Conservation (phyloP, 306 rosid genomes). For the Vigna mungo region DNA sequence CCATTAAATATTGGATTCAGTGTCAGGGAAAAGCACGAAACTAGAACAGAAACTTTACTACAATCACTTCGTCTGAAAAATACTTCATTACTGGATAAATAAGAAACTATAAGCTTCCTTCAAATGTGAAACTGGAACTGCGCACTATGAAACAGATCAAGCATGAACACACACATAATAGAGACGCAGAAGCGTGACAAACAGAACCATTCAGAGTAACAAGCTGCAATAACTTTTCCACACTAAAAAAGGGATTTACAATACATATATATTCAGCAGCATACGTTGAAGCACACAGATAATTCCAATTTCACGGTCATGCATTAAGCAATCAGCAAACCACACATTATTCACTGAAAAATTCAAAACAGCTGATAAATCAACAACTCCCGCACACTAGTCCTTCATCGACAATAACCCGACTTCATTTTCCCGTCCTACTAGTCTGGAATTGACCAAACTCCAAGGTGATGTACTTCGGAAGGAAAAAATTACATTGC, state of each 20-base stretch:
- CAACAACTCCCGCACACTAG: neutral
- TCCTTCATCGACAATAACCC: neutral
- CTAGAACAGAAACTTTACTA: neutral
- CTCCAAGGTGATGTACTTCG: constrained; percentile 5
- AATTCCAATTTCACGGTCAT: neutral
- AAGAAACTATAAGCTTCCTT: neutral
- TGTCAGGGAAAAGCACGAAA: neutral
- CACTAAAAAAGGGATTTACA: neutral
- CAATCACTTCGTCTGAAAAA: neutral
- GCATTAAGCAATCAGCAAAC: constrained; percentile 7
- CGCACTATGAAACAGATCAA: neutral
- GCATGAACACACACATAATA: neutral
- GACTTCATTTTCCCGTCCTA: neutral
- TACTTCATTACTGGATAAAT: constrained; percentile 20
- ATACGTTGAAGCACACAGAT: constrained; percentile 7
- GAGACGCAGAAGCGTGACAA: neutral
- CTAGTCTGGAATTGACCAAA: neutral
- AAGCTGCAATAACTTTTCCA: constrained; percentile 14
- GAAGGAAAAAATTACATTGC: neutral
- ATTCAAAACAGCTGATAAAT: constrained; percentile 9
- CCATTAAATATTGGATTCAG: constrained; percentile 11
- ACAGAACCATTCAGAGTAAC: neutral
- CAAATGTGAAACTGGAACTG: constrained; percentile 11
- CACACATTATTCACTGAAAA: neutral
- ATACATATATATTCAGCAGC: neutral